Base-by-base conservation (phyloP, 176 grass and related monocot genomes). In the Hordeum vulgare region DNA sequence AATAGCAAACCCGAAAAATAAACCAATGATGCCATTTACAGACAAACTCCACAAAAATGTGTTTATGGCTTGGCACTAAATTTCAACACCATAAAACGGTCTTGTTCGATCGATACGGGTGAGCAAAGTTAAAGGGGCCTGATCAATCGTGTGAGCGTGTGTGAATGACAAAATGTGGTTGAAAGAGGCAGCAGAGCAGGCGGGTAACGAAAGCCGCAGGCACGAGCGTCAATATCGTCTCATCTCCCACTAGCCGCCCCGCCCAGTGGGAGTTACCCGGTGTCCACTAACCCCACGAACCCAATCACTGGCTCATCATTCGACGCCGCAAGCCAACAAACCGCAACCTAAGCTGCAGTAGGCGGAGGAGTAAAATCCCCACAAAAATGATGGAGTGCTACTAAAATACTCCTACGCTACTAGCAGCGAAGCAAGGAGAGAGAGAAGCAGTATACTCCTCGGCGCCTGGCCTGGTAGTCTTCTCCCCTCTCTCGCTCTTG, bases 271-370 rank as follows among this genome's bases (percentile, higher is more conserved):
- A 90, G 80, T 47, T 87, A 76, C 71, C 85, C 61, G 86, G 60
- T 80, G 68, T 75, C 80, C 89, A 87, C 80, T 90, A 80, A 76
- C 80, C 84, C 69, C 69, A 74, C 67, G 66, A 68, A 74, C 75
- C 79, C 75, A 80, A 76, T 87, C 84, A 87, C 49, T 70, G 24
- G 61, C 80, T 61, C 89, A 87, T 84, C 67, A 62, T 86, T 66
- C 45, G 45, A 58, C 23, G 60, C 80, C 67, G 82, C 81, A 83
- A 90, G 63, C 65, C 47, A 82, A 34, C 79, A 66, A 86, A 66
- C 79, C 81, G 53, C 64, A 73, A 58, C 13, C 36, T 67, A 57
- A 3, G 6, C 61, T 31, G 7, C 28, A 9, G 31, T 7, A 9
- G 36, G 65, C 39, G 58, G 20, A 11, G 25, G 56, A 74, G 69